Percentiles rank a stretch among this genome's conserved stretches.
Evolutionary conservation across 768 basidiomycete species (phyloP).

Genomic region (Polyporus arcularius): DNA sequence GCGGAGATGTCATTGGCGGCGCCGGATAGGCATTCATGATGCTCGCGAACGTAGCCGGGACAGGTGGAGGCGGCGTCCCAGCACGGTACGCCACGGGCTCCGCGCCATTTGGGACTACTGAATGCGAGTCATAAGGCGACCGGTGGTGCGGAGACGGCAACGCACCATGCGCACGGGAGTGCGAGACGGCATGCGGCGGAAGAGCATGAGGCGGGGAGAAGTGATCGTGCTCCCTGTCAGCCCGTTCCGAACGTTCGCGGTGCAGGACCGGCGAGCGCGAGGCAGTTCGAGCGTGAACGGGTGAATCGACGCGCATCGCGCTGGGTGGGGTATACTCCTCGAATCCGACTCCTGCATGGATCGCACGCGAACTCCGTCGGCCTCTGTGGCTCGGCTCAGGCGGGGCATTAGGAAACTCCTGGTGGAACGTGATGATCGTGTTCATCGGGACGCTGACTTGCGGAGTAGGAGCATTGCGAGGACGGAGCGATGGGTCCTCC

Average conservation of each 20-base stretch:
- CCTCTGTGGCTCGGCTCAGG: constrained; percentile 16
- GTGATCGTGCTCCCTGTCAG: constrained; percentile 27
- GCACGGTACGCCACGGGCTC: constrained; percentile 7
- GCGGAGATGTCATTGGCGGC: constrained; percentile 27
- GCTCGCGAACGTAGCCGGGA: constrained; percentile 61
- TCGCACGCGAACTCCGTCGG: constrained; percentile 21
- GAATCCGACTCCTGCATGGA: constrained; percentile 15
- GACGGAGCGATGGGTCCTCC: constrained; percentile 22
- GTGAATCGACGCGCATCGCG: constrained; percentile 17
- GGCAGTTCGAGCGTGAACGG: constrained; percentile 19
- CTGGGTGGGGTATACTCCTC: constrained; percentile 17
- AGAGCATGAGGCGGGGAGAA: constrained; percentile 17
- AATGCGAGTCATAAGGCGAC: constrained; percentile 25
- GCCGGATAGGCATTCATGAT: constrained; percentile 72
- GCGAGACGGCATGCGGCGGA: constrained; percentile 7
- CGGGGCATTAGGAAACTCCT: constrained; percentile 24
- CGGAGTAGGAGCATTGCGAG: constrained; percentile 13
- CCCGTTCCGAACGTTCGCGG: constrained; percentile 26
- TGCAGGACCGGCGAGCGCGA: constrained; percentile 31
- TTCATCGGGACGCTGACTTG: constrained; percentile 16
- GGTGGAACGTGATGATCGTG: constrained; percentile 29
- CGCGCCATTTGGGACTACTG: not conserved
- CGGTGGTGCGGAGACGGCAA: constrained; percentile 29
- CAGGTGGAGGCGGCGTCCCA: constrained; percentile 30
- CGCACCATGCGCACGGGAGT: constrained; percentile 20